phyloP scores from a whole-genome alignment of 768 basidiomycete genomes.

The Boletellus ananas region DNA sequence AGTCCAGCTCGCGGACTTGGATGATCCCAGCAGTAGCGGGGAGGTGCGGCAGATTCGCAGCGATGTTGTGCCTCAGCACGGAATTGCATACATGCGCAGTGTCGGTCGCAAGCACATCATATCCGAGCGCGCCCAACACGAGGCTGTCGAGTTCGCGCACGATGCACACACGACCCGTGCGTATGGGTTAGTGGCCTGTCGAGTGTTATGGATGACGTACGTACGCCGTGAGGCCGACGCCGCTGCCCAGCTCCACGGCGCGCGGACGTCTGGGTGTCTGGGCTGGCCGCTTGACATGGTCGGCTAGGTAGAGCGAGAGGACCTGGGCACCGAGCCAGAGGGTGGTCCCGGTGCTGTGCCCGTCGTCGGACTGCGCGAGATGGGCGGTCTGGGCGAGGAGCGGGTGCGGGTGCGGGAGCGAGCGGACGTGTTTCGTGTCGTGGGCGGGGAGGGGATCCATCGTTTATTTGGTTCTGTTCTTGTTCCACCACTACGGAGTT shows the following conservation, averaged over 20 bases:
- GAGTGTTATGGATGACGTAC: constrained; percentile 25
- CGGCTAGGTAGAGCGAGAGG: constrained; percentile 57
- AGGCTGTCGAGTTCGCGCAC: constrained; percentile 30
- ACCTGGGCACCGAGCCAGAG: constrained; percentile 84
- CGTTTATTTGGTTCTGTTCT: not conserved
- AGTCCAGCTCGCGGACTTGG: constrained; percentile 65
- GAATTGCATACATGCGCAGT: constrained; percentile 56
- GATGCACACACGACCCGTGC: too few relatives aligned
- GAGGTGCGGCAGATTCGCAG: constrained; percentile 38
- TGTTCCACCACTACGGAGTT: constrained; percentile 9
- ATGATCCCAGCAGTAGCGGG: constrained; percentile 42
- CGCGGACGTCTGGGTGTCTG: constrained; percentile 27
- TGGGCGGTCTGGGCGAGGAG: constrained; percentile 41
- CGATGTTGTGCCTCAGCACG: constrained; percentile 63
- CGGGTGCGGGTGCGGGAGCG: constrained; percentile 41
- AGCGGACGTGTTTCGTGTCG: constrained; percentile 56
- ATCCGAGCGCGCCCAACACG: constrained; percentile 62
- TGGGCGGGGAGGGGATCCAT: constrained; percentile 41
- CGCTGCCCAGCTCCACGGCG: constrained; percentile 78
- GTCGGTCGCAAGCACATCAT: constrained; percentile 77
- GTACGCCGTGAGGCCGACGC: constrained; percentile 75
- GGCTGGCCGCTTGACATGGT: constrained; percentile 28
- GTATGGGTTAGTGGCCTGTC: not conserved
- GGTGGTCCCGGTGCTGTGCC: constrained; percentile 71
- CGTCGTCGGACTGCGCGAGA: constrained; percentile 58